Base-by-base conservation (phyloP, 306 rosid species). In the Begonia fuchsioides region DNA sequence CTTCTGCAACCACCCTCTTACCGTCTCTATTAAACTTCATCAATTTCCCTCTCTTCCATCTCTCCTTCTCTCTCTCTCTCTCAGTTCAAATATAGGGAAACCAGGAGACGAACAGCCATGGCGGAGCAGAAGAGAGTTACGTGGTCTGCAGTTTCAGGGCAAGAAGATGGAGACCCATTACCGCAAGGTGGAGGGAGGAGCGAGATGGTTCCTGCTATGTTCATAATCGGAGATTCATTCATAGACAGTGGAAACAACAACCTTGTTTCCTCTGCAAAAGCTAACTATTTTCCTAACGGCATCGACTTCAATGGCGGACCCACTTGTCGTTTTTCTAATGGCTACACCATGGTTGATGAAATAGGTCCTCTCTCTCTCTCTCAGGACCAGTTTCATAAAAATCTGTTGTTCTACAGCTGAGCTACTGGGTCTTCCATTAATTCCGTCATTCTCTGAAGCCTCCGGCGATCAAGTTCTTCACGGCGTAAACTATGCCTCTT, bases 191-290 rank as follows among this genome's bases (percentile, higher is more conserved):
- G 39, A 8, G 44, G 51, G 19, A 51, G 68, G n/a, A 15, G 54
- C 7, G 35, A 26, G 58, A 39, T 65, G 79, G 92, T 90, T 39
- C 97, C 97, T 1, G 97, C 95, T 51, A 74, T 90, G 97, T 84
- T 90, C 72, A 47, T 90, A 41, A 84, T 90, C 47, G 97, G 94
- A 49, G 97, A 90, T 74, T 84, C 94, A 35, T 84, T 90, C 47
- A 79, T 84, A 43, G 95, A 90, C 71, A 84, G 79, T 68, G 97
- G 97, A 44, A 90, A 90, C 63, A 90, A 90, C 59, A 59, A 84
- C 51, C 70, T 90, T 45, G 72, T 87, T 32, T 84, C 97, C 15
- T 67, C 84, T 41, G 97, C 97, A 40, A 84, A 90, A 64, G 95
- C 95, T 32, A 90, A 90, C 68, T 90, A 84, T 60, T 73, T 63